Conservation (phyloP, 148 eudicot genomes). For the Rhododendron ferrugineum region DNA sequence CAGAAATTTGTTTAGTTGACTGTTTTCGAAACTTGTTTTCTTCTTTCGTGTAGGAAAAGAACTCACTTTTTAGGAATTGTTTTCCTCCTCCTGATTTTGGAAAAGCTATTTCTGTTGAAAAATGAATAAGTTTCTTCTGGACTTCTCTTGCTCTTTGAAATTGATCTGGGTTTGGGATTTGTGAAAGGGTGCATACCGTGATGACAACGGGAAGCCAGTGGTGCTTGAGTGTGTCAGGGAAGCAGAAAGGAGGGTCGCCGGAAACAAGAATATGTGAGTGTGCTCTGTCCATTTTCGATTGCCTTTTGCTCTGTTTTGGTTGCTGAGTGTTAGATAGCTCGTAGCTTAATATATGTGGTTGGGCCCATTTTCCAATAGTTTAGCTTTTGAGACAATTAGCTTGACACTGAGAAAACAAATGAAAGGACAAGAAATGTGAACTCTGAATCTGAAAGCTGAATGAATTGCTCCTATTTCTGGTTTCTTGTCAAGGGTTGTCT, state of each 20-base stretch:
- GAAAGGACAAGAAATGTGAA: not conserved
- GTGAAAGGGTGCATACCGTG: conserved; percentile 83
- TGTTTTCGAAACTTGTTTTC: not conserved
- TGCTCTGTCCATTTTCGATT: not conserved
- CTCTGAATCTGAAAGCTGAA: not conserved
- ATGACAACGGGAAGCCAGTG: conserved; percentile 89
- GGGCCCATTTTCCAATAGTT: not conserved
- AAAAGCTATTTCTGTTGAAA: not conserved
- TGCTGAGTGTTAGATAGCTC: not conserved
- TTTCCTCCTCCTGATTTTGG: not conserved
- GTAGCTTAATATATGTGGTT: not conserved
- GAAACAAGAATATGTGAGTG: conserved; percentile 76
- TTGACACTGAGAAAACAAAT: not conserved
- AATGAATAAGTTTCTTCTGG: not conserved
- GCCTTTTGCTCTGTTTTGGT: not conserved
- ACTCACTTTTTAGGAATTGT: not conserved
- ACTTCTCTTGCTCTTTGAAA: not conserved
- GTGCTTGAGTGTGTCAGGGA: conserved; percentile 85
- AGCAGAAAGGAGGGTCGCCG: conserved; percentile 89
- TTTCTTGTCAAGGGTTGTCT: not conserved
- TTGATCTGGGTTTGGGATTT: conserved; percentile 3
- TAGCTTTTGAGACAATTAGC: not conserved
- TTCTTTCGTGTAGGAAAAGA: not conserved
- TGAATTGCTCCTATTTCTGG: not conserved
- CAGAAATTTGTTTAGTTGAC: not conserved